phyloP scores from a whole-genome alignment of 805 yeast species.

The Candida boleticola region DNA sequence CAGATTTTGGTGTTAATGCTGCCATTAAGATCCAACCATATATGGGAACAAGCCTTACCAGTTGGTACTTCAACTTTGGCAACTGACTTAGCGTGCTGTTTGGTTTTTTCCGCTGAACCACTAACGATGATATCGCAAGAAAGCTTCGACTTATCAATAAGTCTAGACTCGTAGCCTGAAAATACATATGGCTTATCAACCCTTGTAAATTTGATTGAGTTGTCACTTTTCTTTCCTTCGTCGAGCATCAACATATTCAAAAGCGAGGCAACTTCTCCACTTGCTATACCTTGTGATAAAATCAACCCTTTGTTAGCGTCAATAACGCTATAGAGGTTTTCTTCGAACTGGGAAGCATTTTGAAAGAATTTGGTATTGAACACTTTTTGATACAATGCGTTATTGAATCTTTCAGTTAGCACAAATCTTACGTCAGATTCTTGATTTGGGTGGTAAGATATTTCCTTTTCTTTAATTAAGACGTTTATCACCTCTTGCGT shows the following conservation, averaged over 20 bases:
- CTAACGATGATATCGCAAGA: constrained; percentile 60
- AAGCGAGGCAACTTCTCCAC: constrained; percentile 61
- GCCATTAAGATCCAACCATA: constrained; percentile 74
- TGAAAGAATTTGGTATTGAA: constrained; percentile 38
- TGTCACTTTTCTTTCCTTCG: constrained; percentile 8
- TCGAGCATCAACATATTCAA: constrained; percentile 47
- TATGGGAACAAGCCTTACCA: constrained; percentile 59
- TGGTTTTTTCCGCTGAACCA: constrained; percentile 7
- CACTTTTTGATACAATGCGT: constrained; percentile 36
- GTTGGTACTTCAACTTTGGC: constrained; percentile 47
- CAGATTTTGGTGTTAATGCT: constrained; percentile 58
- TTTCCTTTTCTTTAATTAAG: constrained; percentile 56
- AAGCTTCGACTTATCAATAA: constrained; percentile 63
- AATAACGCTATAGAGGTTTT: constrained; percentile 38
- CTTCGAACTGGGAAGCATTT: constrained; percentile 46
- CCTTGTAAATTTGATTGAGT: constrained; percentile 34
- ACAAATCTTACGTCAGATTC: constrained; percentile 46
- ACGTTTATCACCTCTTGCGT: constrained; percentile 50
- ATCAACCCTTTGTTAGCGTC: constrained; percentile 52
- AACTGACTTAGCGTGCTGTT: constrained; percentile 46
- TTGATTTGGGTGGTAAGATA: constrained; percentile 44
- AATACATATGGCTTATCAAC: constrained; percentile 55
- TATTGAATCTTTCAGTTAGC: constrained; percentile 52
- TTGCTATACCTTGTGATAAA: constrained; percentile 54
- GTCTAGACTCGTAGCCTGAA: constrained; percentile 72